phyloP scores from a whole-genome alignment of 768 basidiomycete genomes.

The Lactifluus echinatus region DNA sequence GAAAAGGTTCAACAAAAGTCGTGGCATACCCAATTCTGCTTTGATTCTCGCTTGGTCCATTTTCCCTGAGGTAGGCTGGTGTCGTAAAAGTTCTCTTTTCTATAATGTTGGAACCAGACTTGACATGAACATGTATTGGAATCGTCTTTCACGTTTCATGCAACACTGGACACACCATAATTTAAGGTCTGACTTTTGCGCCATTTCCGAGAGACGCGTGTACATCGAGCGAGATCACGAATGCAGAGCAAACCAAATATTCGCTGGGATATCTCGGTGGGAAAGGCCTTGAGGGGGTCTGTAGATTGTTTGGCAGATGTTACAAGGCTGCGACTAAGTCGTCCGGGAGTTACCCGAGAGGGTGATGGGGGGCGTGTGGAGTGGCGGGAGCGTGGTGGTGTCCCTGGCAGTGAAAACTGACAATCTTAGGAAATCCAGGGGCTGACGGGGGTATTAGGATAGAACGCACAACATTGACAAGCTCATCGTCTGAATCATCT shows the following conservation, averaged over 20 bases:
- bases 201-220: slow-evolving; percentile 83
- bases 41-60: slow-evolving; percentile 92
- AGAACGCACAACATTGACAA: slow-evolving; percentile 59
- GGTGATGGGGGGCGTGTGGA: slow-evolving; percentile 42
- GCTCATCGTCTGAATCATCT: slow-evolving; percentile 58
- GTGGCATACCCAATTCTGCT: slow-evolving; percentile 72
- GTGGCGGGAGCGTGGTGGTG: slow-evolving; percentile 48
- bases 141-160: neutral
- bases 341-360: slow-evolving; percentile 35
- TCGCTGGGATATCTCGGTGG: slow-evolving; percentile 73
- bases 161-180: slow-evolving; percentile 50
- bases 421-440: neutral
- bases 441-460: neutral
- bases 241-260: slow-evolving; percentile 61
- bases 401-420: slow-evolving; percentile 60
- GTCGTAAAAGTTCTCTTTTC: slow-evolving; percentile 81
- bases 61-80: slow-evolving; percentile 70
- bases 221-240: slow-evolving; percentile 63
- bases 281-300: slow-evolving; percentile 64
- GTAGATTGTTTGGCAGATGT: slow-evolving; percentile 23
- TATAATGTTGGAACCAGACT: slow-evolving; percentile 95
- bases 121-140: slow-evolving; percentile 6
- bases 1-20: neutral
- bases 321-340: slow-evolving; percentile 40
- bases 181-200: slow-evolving; percentile 82